Evolutionary conservation across 2,329 filamentous ascomycete genomes (phyloP).

Genomic region (Xylaria sp.): DNA sequence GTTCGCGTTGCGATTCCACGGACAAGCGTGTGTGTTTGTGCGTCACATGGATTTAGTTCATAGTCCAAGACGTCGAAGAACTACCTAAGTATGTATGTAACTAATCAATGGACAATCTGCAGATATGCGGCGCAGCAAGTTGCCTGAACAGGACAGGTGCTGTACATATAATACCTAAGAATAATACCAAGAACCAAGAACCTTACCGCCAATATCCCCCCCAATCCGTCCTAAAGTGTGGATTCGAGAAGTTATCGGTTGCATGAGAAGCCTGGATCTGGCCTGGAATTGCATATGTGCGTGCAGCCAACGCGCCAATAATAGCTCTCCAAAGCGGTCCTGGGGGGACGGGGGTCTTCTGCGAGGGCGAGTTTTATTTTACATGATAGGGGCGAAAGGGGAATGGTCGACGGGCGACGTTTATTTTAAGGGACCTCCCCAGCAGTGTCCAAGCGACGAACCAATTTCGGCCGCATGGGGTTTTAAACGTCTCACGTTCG

Average conservation of each 20-base stretch:
- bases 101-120: neutral
- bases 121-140: slow-evolving; percentile 10
- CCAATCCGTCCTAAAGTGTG: neutral
- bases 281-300: neutral
- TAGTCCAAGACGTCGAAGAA: neutral
- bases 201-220: neutral
- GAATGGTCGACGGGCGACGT: neutral
- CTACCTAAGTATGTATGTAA: too few species aligned
- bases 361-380: neutral
- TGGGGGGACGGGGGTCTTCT: neutral
- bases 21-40: neutral
- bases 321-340: neutral
- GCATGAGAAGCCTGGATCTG: neutral
- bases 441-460: neutral
- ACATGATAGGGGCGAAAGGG: neutral
- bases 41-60: slow-evolving; percentile 7
- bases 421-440: slow-evolving; percentile 6
- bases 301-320: neutral
- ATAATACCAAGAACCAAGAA: neutral
- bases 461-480: slow-evolving; percentile 25
- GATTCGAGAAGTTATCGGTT: slow-evolving; percentile 3
- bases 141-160: slow-evolving; percentile 4
- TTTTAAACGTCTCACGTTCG: neutral
- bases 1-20: neutral
- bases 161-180: neutral